Conservation (phyloP, 495 filamentous ascomycete genomes). For the Neurospora sp. region DNA sequence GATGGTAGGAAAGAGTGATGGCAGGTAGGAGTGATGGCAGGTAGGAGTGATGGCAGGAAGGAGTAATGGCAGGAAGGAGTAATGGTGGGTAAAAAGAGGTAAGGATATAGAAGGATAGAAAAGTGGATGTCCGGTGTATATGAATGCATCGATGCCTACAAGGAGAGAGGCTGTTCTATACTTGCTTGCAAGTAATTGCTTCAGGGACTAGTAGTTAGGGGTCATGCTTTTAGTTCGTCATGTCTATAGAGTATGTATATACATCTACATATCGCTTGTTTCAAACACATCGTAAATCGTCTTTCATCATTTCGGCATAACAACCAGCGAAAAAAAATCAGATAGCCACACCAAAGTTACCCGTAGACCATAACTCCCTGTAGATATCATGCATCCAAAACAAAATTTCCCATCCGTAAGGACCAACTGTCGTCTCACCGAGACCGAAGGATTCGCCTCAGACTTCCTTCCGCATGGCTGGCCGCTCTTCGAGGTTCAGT, state of each 20-base stretch:
- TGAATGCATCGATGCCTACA: neutral
- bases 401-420: neutral
- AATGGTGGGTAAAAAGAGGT: neutral
- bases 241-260: neutral
- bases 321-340: too few species aligned
- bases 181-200: neutral
- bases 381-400: neutral
- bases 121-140: neutral
- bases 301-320: neutral
- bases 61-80: neutral
- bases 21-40: neutral
- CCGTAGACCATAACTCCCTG: neutral
- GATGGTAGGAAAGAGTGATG: neutral
- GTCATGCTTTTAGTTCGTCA: neutral
- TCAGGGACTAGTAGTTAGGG: neutral
- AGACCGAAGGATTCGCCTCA: neutral
- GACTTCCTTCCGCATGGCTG: neutral
- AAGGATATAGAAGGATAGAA: neutral
- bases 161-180: neutral
- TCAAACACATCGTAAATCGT: neutral
- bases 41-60: neutral
- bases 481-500: neutral
- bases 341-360: neutral
- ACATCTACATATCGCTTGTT: neutral
- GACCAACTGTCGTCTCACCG: neutral